Percentiles rank a stretch among this genome's conserved stretches.
Conservation (phyloP, 805 yeast species). For the Yarrowia osloensis region DNA sequence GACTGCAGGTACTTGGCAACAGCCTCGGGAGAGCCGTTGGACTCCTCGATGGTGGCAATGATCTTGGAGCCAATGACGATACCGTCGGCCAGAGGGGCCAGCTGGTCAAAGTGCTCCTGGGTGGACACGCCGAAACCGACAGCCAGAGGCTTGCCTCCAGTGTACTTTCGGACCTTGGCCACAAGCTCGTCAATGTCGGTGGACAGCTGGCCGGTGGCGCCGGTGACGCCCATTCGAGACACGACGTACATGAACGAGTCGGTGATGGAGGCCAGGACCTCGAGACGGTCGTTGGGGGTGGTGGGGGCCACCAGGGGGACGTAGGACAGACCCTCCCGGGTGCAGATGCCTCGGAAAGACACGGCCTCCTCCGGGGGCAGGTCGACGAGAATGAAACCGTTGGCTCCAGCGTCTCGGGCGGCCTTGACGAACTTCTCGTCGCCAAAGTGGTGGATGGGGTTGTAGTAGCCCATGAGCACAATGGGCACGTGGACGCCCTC, state of each 20-base stretch:
- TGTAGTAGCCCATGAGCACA: conserved; percentile 95
- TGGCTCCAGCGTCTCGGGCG: conserved; percentile 86
- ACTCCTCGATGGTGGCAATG: conserved; percentile 66
- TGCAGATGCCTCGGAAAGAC: conserved; percentile 73
- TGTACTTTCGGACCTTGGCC: conserved; percentile 68
- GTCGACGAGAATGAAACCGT: conserved; percentile 92
- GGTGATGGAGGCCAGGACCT: conserved; percentile 77
- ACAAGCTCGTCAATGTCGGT: conserved; percentile 67
- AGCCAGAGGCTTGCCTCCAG: conserved; percentile 80
- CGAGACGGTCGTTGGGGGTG: conserved; percentile 86
- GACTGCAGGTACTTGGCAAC: conserved; percentile 69
- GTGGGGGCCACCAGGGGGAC: conserved; percentile 97
- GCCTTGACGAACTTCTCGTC: conserved; percentile 78
- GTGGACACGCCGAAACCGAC: conserved; percentile 98
- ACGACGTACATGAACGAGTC: conserved; percentile 96
- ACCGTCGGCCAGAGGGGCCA: conserved; percentile 86
- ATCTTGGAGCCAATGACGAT: conserved; percentile 93
- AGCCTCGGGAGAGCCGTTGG: conserved; percentile 52
- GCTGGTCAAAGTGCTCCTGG: conserved; percentile 81
- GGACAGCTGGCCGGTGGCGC: conserved; percentile 71
- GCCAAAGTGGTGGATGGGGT: conserved; percentile 88
- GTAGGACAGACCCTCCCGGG: conserved; percentile 70
- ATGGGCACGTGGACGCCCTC: conserved; percentile 87
- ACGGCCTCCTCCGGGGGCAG: conserved; percentile 98
- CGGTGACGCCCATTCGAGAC: conserved; percentile 97